These are phyloP conservation scores for Penicillium sp. DNA, from an alignment of 2,329 filamentous ascomycete species.

Conservation along the genomic window DNA sequence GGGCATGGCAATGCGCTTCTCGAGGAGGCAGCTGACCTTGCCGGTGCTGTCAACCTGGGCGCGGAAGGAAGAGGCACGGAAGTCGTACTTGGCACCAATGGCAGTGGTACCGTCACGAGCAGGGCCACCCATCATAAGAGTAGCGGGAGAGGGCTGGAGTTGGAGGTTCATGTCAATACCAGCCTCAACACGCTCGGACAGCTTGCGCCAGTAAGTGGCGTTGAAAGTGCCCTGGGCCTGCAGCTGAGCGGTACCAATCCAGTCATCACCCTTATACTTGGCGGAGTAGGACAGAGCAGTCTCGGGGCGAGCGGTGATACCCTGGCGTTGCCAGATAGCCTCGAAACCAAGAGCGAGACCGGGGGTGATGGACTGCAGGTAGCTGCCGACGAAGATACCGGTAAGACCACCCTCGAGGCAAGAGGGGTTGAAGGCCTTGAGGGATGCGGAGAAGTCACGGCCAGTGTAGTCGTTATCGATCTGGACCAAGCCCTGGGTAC, in stretches of 20 bases:
- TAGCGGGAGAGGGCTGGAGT: slow-evolving; percentile 63
- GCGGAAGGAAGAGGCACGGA: slow-evolving; percentile 90
- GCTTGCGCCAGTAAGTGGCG: slow-evolving; percentile 86
- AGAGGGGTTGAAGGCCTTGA: slow-evolving; percentile 97
- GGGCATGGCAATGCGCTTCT: slow-evolving; percentile 92
- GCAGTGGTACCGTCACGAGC: slow-evolving; percentile 87
- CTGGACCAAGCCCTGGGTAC: slow-evolving; percentile 80
- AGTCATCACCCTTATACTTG: slow-evolving; percentile 86
- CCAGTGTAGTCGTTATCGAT: slow-evolving; percentile 95
- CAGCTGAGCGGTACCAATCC: slow-evolving; percentile 88
- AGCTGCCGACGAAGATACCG: slow-evolving; percentile 92
- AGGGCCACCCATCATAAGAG: slow-evolving; percentile 70
- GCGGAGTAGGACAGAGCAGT: slow-evolving; percentile 85
- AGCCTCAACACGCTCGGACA: slow-evolving; percentile 94
- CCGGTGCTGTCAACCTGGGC: slow-evolving; percentile 94
- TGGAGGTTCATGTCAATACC: slow-evolving; percentile 92
- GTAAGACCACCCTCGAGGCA: slow-evolving; percentile 87
- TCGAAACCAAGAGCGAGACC: slow-evolving; percentile 85
- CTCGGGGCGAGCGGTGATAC: slow-evolving; percentile 82
- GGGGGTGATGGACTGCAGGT: slow-evolving; percentile 88
- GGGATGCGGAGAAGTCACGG: slow-evolving; percentile 83
- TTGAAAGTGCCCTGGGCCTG: slow-evolving; percentile 84
- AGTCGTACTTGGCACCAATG: slow-evolving; percentile 96
- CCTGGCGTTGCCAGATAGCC: slow-evolving; percentile 87
- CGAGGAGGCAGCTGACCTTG: slow-evolving; percentile 85